Evolutionary conservation across 2,329 filamentous ascomycete species (phyloP).

Genomic region (Colletotrichum godetiae): DNA sequence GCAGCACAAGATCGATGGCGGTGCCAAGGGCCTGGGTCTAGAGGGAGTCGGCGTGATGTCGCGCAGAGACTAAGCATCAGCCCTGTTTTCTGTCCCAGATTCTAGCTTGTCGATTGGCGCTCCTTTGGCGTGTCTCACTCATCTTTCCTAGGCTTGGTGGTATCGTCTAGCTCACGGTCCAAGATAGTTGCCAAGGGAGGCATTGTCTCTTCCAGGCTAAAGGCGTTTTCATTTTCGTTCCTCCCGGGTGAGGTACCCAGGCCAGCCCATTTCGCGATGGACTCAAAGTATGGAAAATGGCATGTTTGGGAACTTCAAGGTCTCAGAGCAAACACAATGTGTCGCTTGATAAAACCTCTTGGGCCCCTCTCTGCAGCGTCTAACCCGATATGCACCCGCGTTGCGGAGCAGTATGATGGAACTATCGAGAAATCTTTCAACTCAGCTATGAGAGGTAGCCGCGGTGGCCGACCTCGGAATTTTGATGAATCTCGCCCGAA

Average conservation of each 20-base stretch:
- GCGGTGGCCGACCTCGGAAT: not conserved
- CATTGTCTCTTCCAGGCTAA: not conserved
- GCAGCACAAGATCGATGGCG: conserved; percentile 22
- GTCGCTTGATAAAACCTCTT: not conserved
- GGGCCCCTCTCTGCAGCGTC: not conserved
- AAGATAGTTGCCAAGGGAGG: not conserved
- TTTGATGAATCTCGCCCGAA: not conserved
- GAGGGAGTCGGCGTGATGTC: not conserved
- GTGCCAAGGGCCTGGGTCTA: conserved; percentile 25
- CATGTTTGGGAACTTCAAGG: not conserved
- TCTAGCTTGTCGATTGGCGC: conserved; percentile 10
- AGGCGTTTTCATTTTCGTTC: not conserved
- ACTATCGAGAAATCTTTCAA: not conserved
- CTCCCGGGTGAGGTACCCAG: not conserved
- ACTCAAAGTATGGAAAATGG: not conserved
- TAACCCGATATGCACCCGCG: not conserved
- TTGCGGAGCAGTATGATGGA: not conserved
- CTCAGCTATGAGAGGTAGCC: not conserved
- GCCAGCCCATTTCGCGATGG: conserved; percentile 1
- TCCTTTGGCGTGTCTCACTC: conserved; percentile 26
- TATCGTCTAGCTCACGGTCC: not conserved
- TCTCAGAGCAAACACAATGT: not conserved
- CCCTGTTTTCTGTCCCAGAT: conserved; percentile 24
- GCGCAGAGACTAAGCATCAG: conserved; percentile 12
- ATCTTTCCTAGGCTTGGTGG: conserved; percentile 1